Conservation (phyloP, 2,329 filamentous ascomycete genomes). For the Neopestalotiopsis sp. region DNA sequence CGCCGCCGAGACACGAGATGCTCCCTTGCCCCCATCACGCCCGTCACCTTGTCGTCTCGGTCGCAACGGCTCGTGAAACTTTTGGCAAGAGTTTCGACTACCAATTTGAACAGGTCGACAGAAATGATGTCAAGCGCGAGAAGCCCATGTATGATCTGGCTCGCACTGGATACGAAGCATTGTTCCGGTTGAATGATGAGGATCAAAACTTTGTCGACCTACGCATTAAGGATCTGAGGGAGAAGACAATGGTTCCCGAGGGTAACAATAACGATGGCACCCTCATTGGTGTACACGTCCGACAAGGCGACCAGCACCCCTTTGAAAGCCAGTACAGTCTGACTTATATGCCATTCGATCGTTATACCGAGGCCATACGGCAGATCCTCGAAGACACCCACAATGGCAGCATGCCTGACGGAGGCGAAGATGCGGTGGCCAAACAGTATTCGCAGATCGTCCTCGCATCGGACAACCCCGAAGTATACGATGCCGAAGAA, state of each 20-base stretch:
- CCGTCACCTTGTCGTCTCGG: slow-evolving; percentile 75
- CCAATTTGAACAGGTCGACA: slow-evolving; percentile 53
- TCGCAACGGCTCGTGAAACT: slow-evolving; percentile 66
- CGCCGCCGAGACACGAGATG: slow-evolving; percentile 76
- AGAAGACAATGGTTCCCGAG: slow-evolving; percentile 47
- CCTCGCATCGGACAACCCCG: slow-evolving; percentile 81
- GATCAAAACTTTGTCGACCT: slow-evolving; percentile 69
- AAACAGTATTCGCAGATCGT: slow-evolving; percentile 57
- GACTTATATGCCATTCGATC: slow-evolving; percentile 77
- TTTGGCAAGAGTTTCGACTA: slow-evolving; percentile 66
- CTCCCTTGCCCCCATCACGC: slow-evolving; percentile 80
- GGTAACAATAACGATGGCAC: slow-evolving; percentile 53
- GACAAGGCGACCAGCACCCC: slow-evolving; percentile 80
- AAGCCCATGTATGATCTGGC: slow-evolving; percentile 71
- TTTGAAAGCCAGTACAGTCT: slow-evolving; percentile 77
- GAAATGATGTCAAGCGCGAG: slow-evolving; percentile 56
- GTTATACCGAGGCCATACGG: slow-evolving; percentile 66
- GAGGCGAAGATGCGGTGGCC: slow-evolving; percentile 39
- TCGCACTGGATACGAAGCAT: slow-evolving; percentile 71
- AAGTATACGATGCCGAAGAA: slow-evolving; percentile 71
- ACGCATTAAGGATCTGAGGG: slow-evolving; percentile 61
- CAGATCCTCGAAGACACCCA: slow-evolving; percentile 57
- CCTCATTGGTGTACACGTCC: slow-evolving; percentile 76
- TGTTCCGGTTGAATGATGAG: slow-evolving; percentile 72
- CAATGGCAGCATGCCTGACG: slow-evolving; percentile 44